These are phyloP conservation scores for Ustilago shanxiensis DNA, from an alignment of 1,284 basidiomycete species.

Conservation along the genomic window DNA sequence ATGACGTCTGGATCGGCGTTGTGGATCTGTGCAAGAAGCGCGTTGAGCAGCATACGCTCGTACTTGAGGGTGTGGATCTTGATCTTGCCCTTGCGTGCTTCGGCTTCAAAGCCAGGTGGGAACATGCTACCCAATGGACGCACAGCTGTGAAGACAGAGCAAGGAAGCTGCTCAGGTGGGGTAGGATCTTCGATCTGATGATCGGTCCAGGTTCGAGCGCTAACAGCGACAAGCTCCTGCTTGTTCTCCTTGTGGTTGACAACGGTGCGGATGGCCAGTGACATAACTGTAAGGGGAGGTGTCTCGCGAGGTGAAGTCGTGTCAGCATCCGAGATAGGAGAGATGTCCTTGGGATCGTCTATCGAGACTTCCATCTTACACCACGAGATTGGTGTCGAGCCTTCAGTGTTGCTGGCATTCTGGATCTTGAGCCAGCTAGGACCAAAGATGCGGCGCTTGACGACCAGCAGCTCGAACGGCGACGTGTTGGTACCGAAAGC, in stretches of 20 bases:
- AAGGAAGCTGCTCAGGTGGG: constrained; percentile 76
- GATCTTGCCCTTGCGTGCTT: constrained; percentile 73
- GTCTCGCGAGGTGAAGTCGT: constrained; percentile 80
- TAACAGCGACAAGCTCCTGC: constrained; percentile 89
- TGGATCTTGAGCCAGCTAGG: constrained; percentile 94
- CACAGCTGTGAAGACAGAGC: constrained; percentile 88
- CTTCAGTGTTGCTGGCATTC: constrained; percentile 77
- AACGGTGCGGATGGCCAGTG: constrained; percentile 87
- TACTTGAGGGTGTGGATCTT: constrained; percentile 78
- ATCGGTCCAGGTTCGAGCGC: constrained; percentile 86
- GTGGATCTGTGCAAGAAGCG: constrained; percentile 83
- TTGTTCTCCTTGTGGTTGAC: constrained; percentile 95
- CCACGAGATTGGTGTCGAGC: constrained; percentile 61
- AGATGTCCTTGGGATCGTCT: constrained; percentile 86
- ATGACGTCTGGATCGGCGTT: constrained; percentile 94
- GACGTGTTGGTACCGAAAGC: constrained; percentile 93
- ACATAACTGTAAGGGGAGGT: constrained; percentile 92
- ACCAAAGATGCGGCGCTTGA: constrained; percentile 98
- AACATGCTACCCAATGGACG: constrained; percentile 87
- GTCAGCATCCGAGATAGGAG: constrained; percentile 83
- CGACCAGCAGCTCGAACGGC: constrained; percentile 92
- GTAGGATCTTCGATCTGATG: constrained; percentile 65
- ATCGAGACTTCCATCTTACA: constrained; percentile 88
- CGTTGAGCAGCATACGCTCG: constrained; percentile 88
- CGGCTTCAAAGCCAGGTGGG: constrained; percentile 83